Base-by-base conservation (phyloP, 192 early-diverging fungal genomes). In the Backusella tuberculispora region DNA sequence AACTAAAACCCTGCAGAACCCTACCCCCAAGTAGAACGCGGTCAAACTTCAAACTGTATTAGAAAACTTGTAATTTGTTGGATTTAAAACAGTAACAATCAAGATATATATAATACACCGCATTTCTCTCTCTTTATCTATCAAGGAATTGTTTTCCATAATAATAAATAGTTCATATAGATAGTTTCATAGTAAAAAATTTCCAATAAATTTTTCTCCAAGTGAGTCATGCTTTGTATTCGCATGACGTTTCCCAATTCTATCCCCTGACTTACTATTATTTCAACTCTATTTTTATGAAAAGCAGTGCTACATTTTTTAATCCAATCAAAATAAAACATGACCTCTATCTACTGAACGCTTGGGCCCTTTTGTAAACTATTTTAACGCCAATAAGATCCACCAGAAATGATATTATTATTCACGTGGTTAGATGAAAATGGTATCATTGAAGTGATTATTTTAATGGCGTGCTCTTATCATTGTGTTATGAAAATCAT, bases 311-410 rank as follows among this genome's bases (percentile, higher is more conserved):
- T 26, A 60, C 53, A 26, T n/a, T 6, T 24, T 60, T 53, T 60
- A 4, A 24, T 60, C 53, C 53, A 60, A 60, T 60, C 53, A 60
- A 60, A 60, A 13, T 60, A 26, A 60, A 26, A 26, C 53, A 60
- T 60, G 53, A 60, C 53, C 53, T 1, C 24, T 60, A 60, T 60
- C 53, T 26, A 60, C 53, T 60, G 53, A 60, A 60, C 53, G 53
- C 53, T 60, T 60, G 53, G 53, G 10, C 53, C 53, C 10, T 60
- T 53, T 53, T 60, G 19, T 24, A 56, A 21, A 8, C 17, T 56
- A 3, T 21, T 53, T 9, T 4, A 24, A 12, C 12, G 13, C 10
- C 9, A 60, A 60, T 50, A 26, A 26, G 21, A 24, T 3, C 53
- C 53, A 60, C 9, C 53, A 60, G 53, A 60, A 26, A 24, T 26